Percentiles rank a stretch among this genome's conserved stretches.
Evolutionary conservation across 2,329 filamentous ascomycete species (phyloP).

Genomic region (Clonostachys rhizophaga): DNA sequence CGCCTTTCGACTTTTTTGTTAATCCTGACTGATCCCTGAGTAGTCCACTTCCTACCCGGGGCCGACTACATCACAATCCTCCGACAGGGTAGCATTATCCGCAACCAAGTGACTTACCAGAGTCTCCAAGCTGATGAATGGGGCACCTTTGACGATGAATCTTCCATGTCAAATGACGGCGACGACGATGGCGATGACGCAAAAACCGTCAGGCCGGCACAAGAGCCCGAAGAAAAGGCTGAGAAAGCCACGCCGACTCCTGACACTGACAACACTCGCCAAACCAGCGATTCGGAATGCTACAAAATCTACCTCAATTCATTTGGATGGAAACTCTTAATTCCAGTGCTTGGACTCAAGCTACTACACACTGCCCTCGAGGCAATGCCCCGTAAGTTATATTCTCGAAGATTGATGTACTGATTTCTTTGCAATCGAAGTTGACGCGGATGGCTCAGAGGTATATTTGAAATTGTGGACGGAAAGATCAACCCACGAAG

Average conservation of each 20-base stretch:
- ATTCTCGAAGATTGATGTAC: not conserved
- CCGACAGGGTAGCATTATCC: slow-evolving; percentile 9
- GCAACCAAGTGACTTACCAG: slow-evolving; percentile 13
- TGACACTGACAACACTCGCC: slow-evolving; percentile 12
- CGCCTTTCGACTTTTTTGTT: not conserved
- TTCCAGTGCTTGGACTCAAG: not conserved
- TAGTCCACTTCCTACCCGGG: slow-evolving; percentile 14
- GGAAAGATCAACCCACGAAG: not conserved
- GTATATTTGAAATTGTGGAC: slow-evolving; percentile 5
- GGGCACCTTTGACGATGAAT: not conserved
- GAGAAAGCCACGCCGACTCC: not conserved
- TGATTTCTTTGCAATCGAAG: not conserved
- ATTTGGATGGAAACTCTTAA: slow-evolving; percentile 1
- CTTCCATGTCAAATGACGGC: no score
- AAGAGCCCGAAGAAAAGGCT: no score
- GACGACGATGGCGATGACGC: no score
- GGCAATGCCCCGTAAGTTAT: slow-evolving; percentile 3
- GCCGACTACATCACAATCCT: slow-evolving; percentile 17
- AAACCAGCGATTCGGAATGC: slow-evolving; percentile 17
- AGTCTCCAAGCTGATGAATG: slow-evolving; percentile 5
- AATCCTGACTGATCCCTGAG: not conserved
- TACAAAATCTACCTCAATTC: slow-evolving; percentile 17
- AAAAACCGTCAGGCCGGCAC: no score
- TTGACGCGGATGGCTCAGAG: not conserved
- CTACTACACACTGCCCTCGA: slow-evolving; percentile 3